Evolutionary conservation across 345 rosid species (phyloP).

Genomic region (Ricinus communis): DNA sequence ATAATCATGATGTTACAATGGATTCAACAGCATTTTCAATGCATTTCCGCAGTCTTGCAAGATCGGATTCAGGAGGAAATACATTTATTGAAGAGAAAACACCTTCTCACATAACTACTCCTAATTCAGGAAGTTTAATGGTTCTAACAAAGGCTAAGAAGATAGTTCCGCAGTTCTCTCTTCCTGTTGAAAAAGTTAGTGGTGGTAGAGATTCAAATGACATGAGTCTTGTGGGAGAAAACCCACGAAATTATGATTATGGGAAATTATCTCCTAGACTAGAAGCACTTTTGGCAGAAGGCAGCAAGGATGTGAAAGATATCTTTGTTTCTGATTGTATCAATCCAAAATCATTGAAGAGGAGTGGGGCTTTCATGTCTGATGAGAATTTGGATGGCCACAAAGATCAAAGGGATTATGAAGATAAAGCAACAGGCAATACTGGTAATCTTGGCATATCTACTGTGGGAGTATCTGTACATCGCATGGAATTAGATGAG

Average conservation of each 20-base stretch:
- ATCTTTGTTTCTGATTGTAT: slow-evolving; percentile 27
- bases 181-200: slow-evolving; percentile 40
- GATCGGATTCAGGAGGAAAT: slow-evolving; percentile 64
- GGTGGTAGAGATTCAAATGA: slow-evolving; percentile 75
- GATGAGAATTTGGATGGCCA: slow-evolving; percentile 21
- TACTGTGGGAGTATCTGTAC: slow-evolving; percentile 24
- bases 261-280: slow-evolving; percentile 66
- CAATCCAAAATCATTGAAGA: slow-evolving; percentile 15
- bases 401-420: slow-evolving; percentile 16
- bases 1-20: slow-evolving; percentile 78
- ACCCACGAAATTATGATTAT: slow-evolving; percentile 53
- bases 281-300: slow-evolving; percentile 68
- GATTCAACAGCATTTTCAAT: slow-evolving; percentile 91
- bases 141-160: slow-evolving; percentile 53
- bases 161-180: slow-evolving; percentile 31
- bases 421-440: slow-evolving; percentile 23
- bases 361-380: slow-evolving; percentile 22
- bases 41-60: slow-evolving; percentile 81
- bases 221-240: slow-evolving; percentile 86
- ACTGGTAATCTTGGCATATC: slow-evolving; percentile 29
- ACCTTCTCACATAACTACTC: slow-evolving; percentile 36
- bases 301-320: slow-evolving; percentile 35
- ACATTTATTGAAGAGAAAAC: slow-evolving; percentile 53
- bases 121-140: slow-evolving; percentile 61
- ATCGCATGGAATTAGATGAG: slow-evolving; percentile 24